phyloP scores from a whole-genome alignment of 2,329 filamentous ascomycete species.

The Botryotinia calthae region DNA sequence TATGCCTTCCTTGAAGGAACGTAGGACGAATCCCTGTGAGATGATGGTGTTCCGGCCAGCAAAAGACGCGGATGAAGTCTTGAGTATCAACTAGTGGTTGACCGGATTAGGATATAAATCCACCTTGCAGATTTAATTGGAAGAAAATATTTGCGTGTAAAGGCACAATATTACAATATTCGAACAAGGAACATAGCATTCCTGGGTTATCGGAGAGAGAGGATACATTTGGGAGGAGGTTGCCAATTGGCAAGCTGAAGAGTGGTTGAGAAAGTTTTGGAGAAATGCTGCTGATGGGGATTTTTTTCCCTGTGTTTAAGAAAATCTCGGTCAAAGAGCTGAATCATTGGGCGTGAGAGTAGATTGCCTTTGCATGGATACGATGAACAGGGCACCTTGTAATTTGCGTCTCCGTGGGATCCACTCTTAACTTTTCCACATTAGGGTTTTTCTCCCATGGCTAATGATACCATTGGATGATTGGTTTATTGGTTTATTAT shows the following conservation, averaged over 20 bases:
- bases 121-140: constrained; percentile 3
- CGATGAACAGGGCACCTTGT: background rate
- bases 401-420: background rate
- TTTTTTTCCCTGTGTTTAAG: background rate
- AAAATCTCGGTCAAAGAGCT: background rate
- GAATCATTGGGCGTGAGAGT: background rate
- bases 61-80: constrained; percentile 12
- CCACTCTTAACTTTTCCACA: background rate
- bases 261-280: constrained; percentile 2
- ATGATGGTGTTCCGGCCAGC: constrained; percentile 1
- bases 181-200: background rate
- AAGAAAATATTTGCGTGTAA: background rate
- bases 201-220: constrained; percentile 1
- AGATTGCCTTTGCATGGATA: constrained; percentile 5
- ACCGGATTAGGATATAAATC: background rate
- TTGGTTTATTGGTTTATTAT: background rate
- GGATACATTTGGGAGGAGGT: constrained; percentile 1
- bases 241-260: constrained; percentile 6
- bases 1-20: constrained; percentile 13
- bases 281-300: background rate
- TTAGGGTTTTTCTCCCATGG: background rate
- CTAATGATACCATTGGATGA: background rate
- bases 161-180: background rate
- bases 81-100: constrained; percentile 7
- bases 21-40: constrained; percentile 7